Conservation (phyloP, 139 green algal species). For the Coelastrella sp. region DNA sequence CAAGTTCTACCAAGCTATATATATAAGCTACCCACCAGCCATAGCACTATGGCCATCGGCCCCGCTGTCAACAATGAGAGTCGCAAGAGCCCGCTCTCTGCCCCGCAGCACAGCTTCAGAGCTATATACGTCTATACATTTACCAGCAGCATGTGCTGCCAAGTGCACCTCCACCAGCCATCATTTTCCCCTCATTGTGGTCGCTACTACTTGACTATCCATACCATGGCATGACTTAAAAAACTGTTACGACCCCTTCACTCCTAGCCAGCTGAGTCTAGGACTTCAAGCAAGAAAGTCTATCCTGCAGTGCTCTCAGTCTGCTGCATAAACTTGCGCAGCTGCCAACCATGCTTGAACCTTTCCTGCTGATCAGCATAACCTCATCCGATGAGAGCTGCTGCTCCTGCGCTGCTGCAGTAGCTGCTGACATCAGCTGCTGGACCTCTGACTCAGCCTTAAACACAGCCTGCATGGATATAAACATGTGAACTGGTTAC, state of each 20-base stretch:
- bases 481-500: background rate
- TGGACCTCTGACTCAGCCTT: background rate
- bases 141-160: too few relatives aligned
- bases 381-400: slow-evolving; percentile 1
- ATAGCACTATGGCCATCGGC: too few relatives aligned
- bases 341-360: background rate
- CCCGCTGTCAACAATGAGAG: background rate
- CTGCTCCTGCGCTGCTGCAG: background rate
- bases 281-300: background rate
- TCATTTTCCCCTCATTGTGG: too few relatives aligned
- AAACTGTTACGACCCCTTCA: background rate
- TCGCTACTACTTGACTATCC: too few relatives aligned
- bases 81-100: too few relatives aligned
- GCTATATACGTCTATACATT: too few relatives aligned
- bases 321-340: slow-evolving; percentile 28
- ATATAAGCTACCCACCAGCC: too few relatives aligned
- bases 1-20: too few relatives aligned
- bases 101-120: too few relatives aligned
- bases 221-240: too few relatives aligned
- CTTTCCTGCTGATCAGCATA: slow-evolving; percentile 4
- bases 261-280: too few relatives aligned
- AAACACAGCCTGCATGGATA: slow-evolving; percentile 21
- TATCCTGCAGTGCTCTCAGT: slow-evolving; percentile 36
- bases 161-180: too few relatives aligned
- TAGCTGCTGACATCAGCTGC: background rate